Evolutionary conservation across 768 basidiomycete genomes (phyloP).

Genomic region (Rhizopogon roseolus): DNA sequence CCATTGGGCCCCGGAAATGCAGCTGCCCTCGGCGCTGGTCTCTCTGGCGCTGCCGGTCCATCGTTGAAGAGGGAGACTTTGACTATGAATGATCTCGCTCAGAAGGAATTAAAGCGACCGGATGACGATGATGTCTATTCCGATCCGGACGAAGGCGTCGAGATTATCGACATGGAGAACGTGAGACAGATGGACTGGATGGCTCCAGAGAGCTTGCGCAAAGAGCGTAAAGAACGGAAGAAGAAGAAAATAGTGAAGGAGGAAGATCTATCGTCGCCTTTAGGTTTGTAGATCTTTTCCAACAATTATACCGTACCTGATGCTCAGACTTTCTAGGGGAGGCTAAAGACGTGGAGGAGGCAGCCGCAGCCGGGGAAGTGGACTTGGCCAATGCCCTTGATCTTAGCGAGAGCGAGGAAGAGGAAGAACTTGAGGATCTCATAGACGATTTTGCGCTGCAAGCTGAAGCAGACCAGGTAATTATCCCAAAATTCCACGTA

Average conservation of each 20-base stretch:
- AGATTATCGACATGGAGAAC: constrained; percentile 81
- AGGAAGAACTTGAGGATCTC: constrained; percentile 75
- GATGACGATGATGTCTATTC: constrained; percentile 73
- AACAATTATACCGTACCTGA: not conserved
- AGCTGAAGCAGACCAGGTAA: constrained; percentile 35
- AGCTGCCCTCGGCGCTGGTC: constrained; percentile 40
- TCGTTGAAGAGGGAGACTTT: constrained; percentile 37
- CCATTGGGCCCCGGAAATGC: constrained; percentile 34
- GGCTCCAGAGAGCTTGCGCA: constrained; percentile 73
- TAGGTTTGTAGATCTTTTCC: constrained; percentile 20
- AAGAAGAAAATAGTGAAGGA: constrained; percentile 38
- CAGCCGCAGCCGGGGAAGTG: constrained; percentile 24
- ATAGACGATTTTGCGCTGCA: constrained; percentile 60
- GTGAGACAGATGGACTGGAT: constrained; percentile 82
- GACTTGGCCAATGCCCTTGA: constrained; percentile 59
- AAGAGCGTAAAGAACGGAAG: constrained; percentile 35
- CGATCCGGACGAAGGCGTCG: constrained; percentile 83
- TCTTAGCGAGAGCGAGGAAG: constrained; percentile 72
- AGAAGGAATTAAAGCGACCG: constrained; percentile 24
- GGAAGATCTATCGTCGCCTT: constrained; percentile 31
- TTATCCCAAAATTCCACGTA: not conserved
- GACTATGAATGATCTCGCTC: constrained; percentile 17
- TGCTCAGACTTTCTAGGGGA: constrained; percentile 3
- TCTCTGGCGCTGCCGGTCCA: constrained; percentile 47
- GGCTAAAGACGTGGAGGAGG: constrained; percentile 19